Base-by-base conservation (phyloP, 2,329 filamentous ascomycete species). In the Hypoxylon rubiginosum region DNA sequence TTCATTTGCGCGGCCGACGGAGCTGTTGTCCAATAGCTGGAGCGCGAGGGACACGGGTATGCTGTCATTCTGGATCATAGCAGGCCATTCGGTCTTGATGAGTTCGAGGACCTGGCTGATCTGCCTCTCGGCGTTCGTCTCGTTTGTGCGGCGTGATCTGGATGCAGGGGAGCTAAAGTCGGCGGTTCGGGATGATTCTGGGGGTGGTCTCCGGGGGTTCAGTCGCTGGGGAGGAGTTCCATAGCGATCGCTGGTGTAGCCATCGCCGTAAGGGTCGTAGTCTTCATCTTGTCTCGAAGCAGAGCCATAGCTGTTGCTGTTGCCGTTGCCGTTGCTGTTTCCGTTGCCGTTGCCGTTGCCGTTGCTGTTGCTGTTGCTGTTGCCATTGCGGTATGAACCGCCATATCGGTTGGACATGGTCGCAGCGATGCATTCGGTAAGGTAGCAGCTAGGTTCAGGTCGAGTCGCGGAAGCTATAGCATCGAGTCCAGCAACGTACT, bases 21-120 rank as follows among this genome's bases (percentile, higher is more conserved):
- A 98, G 83, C 94, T 97, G 54, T 88, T 90, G 80, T 99, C 96
- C 82, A 98, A 92, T 69, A 99, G 85, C 80, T 97, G 94, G 50
- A 99, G 85, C n/a, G 95, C 93, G 56, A 97, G 88, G 79, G 98
- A 94, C 36, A 98, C 93, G 2, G 96, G 96, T 32, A 97, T 89
- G 76, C 94, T 97, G 75, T 96, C 91, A 67, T 91, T 91, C 73
- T 92, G 87, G 69, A 92, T 93, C 92, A 99, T 96, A 72, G 94
- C 91, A 46, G 92, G 91, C 95, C 96, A 99, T 76, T 97, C 93
- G 62, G 87, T 83, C 76, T 94, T 90, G 75, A 99, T 97, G 71
- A 92, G 90, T 71, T 93, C 90, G 52, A 98, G 84, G 1, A 97
- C 88, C 72, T 88, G 83, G 53, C 81, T 79, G 64, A 89, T 88